These are phyloP conservation scores for Kalaharituber pfeilii DNA, from an alignment of 2,329 filamentous ascomycete species.

Conservation along the genomic window DNA sequence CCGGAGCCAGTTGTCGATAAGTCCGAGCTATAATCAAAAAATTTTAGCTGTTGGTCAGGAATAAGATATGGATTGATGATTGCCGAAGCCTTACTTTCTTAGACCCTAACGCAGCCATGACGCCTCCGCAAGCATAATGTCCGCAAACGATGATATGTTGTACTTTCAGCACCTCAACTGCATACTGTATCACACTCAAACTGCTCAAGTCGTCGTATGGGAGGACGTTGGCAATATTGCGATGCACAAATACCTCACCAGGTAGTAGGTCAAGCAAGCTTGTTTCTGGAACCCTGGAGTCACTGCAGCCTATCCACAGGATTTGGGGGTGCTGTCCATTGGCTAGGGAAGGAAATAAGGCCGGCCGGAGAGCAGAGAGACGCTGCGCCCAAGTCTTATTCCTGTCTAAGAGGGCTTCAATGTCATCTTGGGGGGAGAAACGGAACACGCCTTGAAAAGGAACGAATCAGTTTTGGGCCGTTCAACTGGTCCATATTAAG, in stretches of 20 bases:
- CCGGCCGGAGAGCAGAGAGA: slow-evolving; percentile 19
- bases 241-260: slow-evolving; percentile 75
- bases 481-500: neutral
- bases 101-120: slow-evolving; percentile 39
- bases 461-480: neutral
- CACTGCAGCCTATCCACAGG: slow-evolving; percentile 74
- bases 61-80: no score
- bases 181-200: slow-evolving; percentile 60
- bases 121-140: slow-evolving; percentile 51
- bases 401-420: slow-evolving; percentile 18
- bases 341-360: slow-evolving; percentile 21
- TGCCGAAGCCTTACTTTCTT: slow-evolving; percentile 11
- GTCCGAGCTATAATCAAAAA: slow-evolving; percentile 29
- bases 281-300: slow-evolving; percentile 70
- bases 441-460: slow-evolving; percentile 7
- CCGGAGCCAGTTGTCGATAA: slow-evolving; percentile 45
- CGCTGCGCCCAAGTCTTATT: slow-evolving; percentile 21
- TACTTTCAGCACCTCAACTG: slow-evolving; percentile 52
- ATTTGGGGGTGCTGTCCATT: slow-evolving; percentile 31
- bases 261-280: slow-evolving; percentile 61
- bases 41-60: no score
- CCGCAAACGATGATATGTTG: slow-evolving; percentile 54
- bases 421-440: slow-evolving; percentile 17
- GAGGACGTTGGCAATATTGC: slow-evolving; percentile 78
- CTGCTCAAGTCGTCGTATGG: slow-evolving; percentile 58